Conservation (phyloP, 1,284 basidiomycete genomes). For the Rhizoctonia solani region DNA sequence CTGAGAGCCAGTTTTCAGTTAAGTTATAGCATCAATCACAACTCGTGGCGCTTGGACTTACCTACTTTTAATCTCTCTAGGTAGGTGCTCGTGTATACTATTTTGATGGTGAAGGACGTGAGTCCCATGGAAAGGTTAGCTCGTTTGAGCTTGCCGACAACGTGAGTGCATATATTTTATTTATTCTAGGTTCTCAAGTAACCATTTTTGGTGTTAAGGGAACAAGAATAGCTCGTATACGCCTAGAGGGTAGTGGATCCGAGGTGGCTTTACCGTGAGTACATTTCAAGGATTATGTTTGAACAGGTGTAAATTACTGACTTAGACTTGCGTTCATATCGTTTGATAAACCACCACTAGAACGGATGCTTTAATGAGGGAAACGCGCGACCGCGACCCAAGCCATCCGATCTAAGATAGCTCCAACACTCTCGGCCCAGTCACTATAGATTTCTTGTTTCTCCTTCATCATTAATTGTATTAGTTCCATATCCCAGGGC, state of each 20-base stretch:
- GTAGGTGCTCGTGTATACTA: slow-evolving; percentile 21
- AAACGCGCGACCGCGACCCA: too few species aligned
- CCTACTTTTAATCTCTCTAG: slow-evolving; percentile 3
- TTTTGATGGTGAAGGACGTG: slow-evolving; percentile 16
- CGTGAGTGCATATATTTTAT: slow-evolving; percentile 4
- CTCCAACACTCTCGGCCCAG: neutral
- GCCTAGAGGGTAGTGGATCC: slow-evolving; percentile 10
- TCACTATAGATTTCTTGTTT: neutral
- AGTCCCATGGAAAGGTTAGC: neutral
- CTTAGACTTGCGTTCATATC: slow-evolving; percentile 24
- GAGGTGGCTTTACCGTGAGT: slow-evolving; percentile 24
- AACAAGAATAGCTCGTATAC: slow-evolving; percentile 23
- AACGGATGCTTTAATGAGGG: slow-evolving; percentile 9
- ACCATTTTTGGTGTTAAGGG: neutral
- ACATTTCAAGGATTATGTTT: neutral
- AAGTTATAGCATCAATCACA: slow-evolving; percentile 5
- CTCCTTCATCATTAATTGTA: slow-evolving; percentile 17
- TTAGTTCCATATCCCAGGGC: slow-evolving; percentile 19
- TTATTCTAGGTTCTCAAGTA: neutral
- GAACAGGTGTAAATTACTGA: slow-evolving; percentile 17
- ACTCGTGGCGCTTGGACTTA: slow-evolving; percentile 12
- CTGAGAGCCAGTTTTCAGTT: slow-evolving; percentile 11
- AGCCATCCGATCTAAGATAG: too few species aligned
- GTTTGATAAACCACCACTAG: neutral
- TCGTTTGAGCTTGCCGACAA: slow-evolving; percentile 4